These are phyloP conservation scores for Delphinella strobiligena DNA, from an alignment of 2,329 filamentous ascomycete genomes.

Conservation along the genomic window DNA sequence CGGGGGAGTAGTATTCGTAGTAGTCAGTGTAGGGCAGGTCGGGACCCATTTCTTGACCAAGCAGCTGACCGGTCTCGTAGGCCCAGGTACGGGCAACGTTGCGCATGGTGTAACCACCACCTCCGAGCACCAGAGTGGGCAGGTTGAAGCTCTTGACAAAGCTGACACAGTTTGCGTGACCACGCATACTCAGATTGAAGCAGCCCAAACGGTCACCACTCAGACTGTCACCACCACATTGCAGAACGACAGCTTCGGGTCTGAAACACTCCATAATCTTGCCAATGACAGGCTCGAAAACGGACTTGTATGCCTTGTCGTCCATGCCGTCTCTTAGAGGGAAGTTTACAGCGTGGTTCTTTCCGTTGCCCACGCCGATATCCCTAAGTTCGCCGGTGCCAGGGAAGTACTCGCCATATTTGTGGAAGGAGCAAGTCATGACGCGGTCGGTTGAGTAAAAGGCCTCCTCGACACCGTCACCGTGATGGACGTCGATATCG, in stretches of 20 bases:
- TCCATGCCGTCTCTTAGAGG: slow-evolving; percentile 58
- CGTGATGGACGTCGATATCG: slow-evolving; percentile 57
- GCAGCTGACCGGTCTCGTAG: slow-evolving; percentile 63
- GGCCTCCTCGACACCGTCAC: slow-evolving; percentile 58
- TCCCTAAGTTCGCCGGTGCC: slow-evolving; percentile 58
- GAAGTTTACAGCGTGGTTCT: slow-evolving; percentile 59
- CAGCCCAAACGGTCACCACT: slow-evolving; percentile 56
- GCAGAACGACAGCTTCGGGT: slow-evolving; percentile 55
- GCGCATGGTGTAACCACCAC: slow-evolving; percentile 59
- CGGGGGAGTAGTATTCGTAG: slow-evolving; percentile 66
- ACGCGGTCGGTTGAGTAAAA: slow-evolving; percentile 62
- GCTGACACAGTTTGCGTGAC: slow-evolving; percentile 58
- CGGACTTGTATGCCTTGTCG: slow-evolving; percentile 51
- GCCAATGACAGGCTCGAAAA: slow-evolving; percentile 56
- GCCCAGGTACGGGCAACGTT: slow-evolving; percentile 52
- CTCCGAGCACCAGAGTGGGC: slow-evolving; percentile 53
- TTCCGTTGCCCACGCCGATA: slow-evolving; percentile 54
- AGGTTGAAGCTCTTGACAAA: slow-evolving; percentile 57
- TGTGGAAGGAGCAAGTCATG: slow-evolving; percentile 62
- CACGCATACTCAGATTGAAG: slow-evolving; percentile 60
- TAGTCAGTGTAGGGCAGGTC: slow-evolving; percentile 95
- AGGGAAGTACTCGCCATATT: slow-evolving; percentile 62
- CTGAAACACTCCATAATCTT: slow-evolving; percentile 59
- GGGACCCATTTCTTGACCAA: slow-evolving; percentile 67
- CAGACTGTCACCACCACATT: slow-evolving; percentile 57